phyloP scores from a whole-genome alignment of 768 basidiomycete species.

The Aureoboletus auriporus region DNA sequence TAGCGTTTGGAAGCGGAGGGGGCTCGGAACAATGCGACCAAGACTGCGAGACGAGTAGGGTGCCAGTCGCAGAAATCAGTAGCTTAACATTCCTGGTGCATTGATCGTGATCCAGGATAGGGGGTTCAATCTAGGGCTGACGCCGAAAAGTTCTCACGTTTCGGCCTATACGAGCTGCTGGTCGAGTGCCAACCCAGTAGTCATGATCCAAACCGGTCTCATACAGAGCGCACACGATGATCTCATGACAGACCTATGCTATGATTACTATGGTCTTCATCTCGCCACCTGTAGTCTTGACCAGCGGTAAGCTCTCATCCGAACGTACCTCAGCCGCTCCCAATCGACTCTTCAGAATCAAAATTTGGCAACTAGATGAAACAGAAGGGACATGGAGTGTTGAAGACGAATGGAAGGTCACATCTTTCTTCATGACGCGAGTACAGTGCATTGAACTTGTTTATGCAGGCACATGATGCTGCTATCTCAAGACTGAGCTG shows the following conservation, averaged over 20 bases:
- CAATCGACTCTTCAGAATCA: conserved; percentile 50
- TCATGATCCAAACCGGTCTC: conserved; percentile 77
- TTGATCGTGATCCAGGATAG: no score
- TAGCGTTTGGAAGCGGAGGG: no score
- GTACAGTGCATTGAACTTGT: background rate
- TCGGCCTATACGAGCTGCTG: no score
- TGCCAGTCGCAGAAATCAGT: no score
- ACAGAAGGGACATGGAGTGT: conserved; percentile 67
- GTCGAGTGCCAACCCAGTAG: background rate
- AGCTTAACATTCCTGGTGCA: no score
- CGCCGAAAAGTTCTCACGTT: no score
- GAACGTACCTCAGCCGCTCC: conserved; percentile 8
- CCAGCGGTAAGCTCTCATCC: conserved; percentile 52
- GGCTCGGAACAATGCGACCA: no score
- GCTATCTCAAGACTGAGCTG: conserved; percentile 80
- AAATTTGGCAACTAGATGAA: conserved; percentile 81
- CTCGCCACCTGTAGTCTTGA: conserved; percentile 82
- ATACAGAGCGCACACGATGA: conserved; percentile 77
- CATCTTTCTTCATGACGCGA: background rate
- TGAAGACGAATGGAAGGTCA: conserved; percentile 92
- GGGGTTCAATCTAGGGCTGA: no score
- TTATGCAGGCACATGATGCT: conserved; percentile 87
- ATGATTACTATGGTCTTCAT: conserved; percentile 85
- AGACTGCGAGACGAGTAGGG: no score
- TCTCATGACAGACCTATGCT: conserved; percentile 80